These are phyloP conservation scores for Salix purpurea DNA, from an alignment of 345 rosid species.

Conservation along the genomic window DNA sequence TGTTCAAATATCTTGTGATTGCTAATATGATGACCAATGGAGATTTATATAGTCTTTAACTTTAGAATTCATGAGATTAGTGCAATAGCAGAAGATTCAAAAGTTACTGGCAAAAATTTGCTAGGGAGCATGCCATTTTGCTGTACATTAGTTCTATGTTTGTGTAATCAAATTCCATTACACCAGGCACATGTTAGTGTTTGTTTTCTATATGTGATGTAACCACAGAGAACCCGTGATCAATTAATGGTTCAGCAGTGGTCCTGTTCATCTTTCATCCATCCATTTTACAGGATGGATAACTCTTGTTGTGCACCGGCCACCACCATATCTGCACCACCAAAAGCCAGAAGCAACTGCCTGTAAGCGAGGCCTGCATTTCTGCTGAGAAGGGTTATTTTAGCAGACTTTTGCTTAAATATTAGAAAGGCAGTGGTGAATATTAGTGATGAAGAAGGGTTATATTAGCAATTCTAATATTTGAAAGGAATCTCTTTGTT, in stretches of 20 bases:
- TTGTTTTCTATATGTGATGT: background rate
- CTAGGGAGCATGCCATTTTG: no score
- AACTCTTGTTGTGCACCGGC: background rate
- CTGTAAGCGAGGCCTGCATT: background rate
- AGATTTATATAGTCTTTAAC: no score
- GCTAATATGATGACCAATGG: fast-evolving
- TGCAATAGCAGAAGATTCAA: background rate
- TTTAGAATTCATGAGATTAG: no score
- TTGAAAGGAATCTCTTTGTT: background rate
- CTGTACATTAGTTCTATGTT: no score
- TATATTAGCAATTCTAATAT: no score
- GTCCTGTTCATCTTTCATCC: background rate
- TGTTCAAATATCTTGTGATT: no score
- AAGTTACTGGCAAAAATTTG: no score
- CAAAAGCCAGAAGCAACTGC: background rate
- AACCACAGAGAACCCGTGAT: background rate
- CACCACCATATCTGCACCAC: background rate
- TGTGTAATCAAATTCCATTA: no score
- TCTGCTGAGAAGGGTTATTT: background rate
- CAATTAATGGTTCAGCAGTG: background rate
- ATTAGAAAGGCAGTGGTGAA: background rate
- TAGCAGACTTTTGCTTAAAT: background rate
- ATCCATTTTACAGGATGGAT: background rate
- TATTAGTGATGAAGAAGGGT: no score
- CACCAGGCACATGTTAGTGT: background rate